Evolutionary conservation across 2,329 filamentous ascomycete genomes (phyloP), one percentile per base, ranked within the genome.

Genomic region (Xylariaceae sp.): DNA sequence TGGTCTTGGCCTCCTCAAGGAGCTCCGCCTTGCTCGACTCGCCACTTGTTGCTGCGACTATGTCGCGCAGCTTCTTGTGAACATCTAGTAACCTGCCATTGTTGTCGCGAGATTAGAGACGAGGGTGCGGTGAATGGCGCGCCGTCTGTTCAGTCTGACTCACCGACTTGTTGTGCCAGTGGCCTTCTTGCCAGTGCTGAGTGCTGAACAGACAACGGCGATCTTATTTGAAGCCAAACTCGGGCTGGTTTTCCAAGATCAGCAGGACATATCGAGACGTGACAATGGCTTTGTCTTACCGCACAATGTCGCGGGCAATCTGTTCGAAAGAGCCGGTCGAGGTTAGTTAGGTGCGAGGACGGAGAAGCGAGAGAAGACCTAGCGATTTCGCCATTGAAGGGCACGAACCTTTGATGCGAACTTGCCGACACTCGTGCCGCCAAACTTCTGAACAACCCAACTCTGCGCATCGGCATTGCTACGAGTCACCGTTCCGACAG

Each of bases 361-460:
- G 15, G 35, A 44, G 2, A 13, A 17, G 37, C 8, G 23, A 30
- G 23, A 30, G 23, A 30, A 30, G 23, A 30, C 23, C 23, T 30
- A 30, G 23, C 23, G 3, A 45, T 15, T 39, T 17, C 10, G 23
- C 48, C 5, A 51, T 59, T 64, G 73, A 64, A 73, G 77, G 72
- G 10, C 42, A 74, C 76, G 60, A 70, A 82, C 80, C 76, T 88
- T 88, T 67, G 84, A 82, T 55, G 92, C 88, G 70, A 96, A 96
- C 77, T 97, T 97, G 68, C 93, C 94, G 55, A 97, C 89, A 72
- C 90, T 96, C 55, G 93, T 99, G 55, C 93, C 93, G 63, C 92
- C 92, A 74, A 96, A 96, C 76, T 97, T 97, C 74, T 96, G 92
- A 54, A 97, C 89, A 35, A 96, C 82, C 92, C 92, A 96, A 66